phyloP scores from a whole-genome alignment of 208 protist species.

The Trypanosoma melophagium region DNA sequence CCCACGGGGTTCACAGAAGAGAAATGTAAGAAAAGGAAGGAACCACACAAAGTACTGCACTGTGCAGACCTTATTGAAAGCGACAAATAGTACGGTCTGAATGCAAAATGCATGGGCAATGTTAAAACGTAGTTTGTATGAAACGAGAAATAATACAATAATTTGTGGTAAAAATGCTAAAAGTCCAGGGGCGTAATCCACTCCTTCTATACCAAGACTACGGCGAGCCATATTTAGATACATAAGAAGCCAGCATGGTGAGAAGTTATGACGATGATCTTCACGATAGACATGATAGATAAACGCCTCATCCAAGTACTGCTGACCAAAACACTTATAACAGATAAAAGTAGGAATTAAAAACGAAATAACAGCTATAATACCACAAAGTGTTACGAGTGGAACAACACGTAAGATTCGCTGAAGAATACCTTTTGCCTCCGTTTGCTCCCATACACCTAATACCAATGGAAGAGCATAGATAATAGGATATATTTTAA shows the following conservation, averaged over 20 bases:
- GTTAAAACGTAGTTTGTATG: constrained; percentile 73
- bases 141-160: constrained; percentile 61
- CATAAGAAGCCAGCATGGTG: constrained; percentile 90
- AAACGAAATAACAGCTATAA: constrained; percentile 52
- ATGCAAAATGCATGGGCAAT: constrained; percentile 80
- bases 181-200: constrained; percentile 56
- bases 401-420: constrained; percentile 11
- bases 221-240: constrained; percentile 78
- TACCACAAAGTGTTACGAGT: constrained; percentile 37
- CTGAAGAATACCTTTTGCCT: constrained; percentile 5
- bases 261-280: constrained; percentile 93
- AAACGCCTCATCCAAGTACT: constrained; percentile 79
- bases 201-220: constrained; percentile 38
- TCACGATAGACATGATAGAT: constrained; percentile 81
- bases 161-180: constrained; percentile 88
- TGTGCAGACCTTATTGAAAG: constrained; percentile 94
- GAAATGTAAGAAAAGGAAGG: constrained; percentile 78
- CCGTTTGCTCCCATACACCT: constrained; percentile 48
- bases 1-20: constrained; percentile 50
- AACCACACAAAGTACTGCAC: constrained; percentile 97
- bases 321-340: constrained; percentile 64
- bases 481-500: constrained; percentile 94
- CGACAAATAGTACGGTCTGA: constrained; percentile 88
- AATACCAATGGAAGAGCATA: constrained; percentile 83
- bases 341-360: constrained; percentile 52